Evolutionary conservation across 2,329 filamentous ascomycete species (phyloP).

Genomic region (Stagonosporopsis chrysanthemi): DNA sequence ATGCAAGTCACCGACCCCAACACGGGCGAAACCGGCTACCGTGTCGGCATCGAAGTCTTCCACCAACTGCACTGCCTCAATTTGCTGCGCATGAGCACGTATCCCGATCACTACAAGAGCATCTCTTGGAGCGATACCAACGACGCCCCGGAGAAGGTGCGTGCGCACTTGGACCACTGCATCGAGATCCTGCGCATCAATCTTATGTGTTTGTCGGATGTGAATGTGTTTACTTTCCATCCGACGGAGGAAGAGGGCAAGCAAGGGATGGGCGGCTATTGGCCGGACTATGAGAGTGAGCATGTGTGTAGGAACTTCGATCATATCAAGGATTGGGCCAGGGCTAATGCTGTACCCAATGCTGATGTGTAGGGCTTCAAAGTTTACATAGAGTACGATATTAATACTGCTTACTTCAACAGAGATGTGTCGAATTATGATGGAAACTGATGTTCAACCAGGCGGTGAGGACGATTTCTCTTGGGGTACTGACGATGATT

Average conservation of each 20-base stretch:
- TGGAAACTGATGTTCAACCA: no score
- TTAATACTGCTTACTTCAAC: background rate
- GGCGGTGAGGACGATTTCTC: background rate
- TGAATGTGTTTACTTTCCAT: constrained; percentile 48
- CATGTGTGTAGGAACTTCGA: constrained; percentile 48
- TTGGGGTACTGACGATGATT: background rate
- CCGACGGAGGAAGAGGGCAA: constrained; percentile 23
- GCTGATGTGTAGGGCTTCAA: constrained; percentile 23
- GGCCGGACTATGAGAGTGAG: constrained; percentile 43
- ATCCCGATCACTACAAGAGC: constrained; percentile 43
- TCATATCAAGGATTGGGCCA: constrained; percentile 43
- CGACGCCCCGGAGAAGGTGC: constrained; percentile 39
- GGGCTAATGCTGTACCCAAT: constrained; percentile 43
- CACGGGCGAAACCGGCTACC: constrained; percentile 65
- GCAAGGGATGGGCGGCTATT: constrained; percentile 30
- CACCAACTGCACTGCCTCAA: constrained; percentile 56
- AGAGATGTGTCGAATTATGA: background rate
- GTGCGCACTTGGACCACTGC: constrained; percentile 44
- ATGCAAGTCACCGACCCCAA: constrained; percentile 64
- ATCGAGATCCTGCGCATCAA: constrained; percentile 49
- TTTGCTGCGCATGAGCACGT: constrained; percentile 44
- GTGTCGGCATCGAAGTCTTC: constrained; percentile 67
- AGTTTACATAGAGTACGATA: background rate
- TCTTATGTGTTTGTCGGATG: constrained; percentile 46
- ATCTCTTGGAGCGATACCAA: constrained; percentile 38